Evolutionary conservation across 306 rosid species (phyloP), one percentile per base, ranked within the genome.

Genomic region (Bauhinia variegata): DNA sequence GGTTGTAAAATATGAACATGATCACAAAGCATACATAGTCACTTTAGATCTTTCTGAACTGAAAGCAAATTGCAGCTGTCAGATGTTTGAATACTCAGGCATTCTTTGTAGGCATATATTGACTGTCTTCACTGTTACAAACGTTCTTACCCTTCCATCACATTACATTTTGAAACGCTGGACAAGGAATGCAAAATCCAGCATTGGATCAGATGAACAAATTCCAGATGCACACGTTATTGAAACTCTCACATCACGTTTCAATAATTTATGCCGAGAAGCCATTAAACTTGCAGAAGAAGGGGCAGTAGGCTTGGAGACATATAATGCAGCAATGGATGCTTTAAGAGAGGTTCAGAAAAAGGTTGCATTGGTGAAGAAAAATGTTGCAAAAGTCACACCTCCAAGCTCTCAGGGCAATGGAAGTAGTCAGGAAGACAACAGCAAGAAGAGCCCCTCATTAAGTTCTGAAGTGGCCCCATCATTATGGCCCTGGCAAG

Each of bases 81-180:
- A 86, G 75, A 89, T 89, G 96, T 89, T 89, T 72, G 96, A 89
- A 79, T 86, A 86, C 74, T 80, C 84, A 0, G 95, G 91, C 57
- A 63, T 89, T 64, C 83, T 89, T 41, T 89, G 96, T 60, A 80
- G 92, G 61, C 92, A 82, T 78, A 84, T 89, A 82, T 80, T 89
- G 79, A 89, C 96, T 58, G 92, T 89, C 72, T 86, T 86, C 73
- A 84, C 96, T 7, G 96, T 89, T 8, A 89, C 96, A 56, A 89
- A 84, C 68, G 92, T 84, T 78, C 96, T 89, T 68, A 86, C 90
- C 67, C 88, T 89, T 78, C 92, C 92, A 49, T 54, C 78, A 0
- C 85, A 73, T 79, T 89, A 78, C 76, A 84, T 89, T 65, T 71
- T 86, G 80, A 89, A 82, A 66, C 83, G 92, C 52, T 89, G 96